Conservation (phyloP, 768 basidiomycete genomes). For the Hemileccinum impolitum region DNA sequence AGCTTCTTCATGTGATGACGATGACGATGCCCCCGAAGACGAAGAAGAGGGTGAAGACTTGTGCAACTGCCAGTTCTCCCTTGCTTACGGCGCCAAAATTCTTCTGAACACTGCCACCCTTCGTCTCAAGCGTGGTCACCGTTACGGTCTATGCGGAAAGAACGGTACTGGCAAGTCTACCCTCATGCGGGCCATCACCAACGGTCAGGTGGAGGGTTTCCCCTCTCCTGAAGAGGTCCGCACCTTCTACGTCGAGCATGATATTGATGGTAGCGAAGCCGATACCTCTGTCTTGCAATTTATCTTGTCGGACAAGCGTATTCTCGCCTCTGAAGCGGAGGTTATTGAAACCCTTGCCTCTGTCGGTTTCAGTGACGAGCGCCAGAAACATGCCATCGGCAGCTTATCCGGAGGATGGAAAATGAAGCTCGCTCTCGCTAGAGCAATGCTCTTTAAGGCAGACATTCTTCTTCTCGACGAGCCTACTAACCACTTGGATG, state of each 20-base stretch:
- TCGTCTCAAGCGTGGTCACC: conserved; percentile 97
- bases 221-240: conserved; percentile 95
- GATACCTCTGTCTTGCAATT: conserved; percentile 88
- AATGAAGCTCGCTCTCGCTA: conserved; percentile 98
- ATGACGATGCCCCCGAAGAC: conserved; percentile 69
- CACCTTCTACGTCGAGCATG: conserved; percentile 99
- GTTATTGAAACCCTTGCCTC: conserved; percentile 77
- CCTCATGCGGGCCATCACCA: conserved; percentile 90
- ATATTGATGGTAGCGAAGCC: conserved; percentile 94
- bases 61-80: conserved; percentile 98
- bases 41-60: conserved; percentile 99
- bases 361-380: conserved; percentile 88
- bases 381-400: conserved; percentile 83
- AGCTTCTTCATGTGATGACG: conserved; percentile 71
- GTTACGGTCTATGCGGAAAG: conserved; percentile 97
- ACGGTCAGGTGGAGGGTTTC: conserved; percentile 97
- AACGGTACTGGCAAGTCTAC: conserved; percentile 99
- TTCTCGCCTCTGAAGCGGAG: conserved; percentile 67
- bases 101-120: conserved; percentile 94
- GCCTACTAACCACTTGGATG: conserved; percentile 96
- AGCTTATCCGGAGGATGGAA: conserved; percentile 98
- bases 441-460: conserved; percentile 97
- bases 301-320: conserved; percentile 81
- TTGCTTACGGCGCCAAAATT: conserved; percentile 99
- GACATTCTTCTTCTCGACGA: conserved; percentile 96